phyloP scores from a whole-genome alignment of 2,329 filamentous ascomycete genomes.

The Hypoxylon sp. region DNA sequence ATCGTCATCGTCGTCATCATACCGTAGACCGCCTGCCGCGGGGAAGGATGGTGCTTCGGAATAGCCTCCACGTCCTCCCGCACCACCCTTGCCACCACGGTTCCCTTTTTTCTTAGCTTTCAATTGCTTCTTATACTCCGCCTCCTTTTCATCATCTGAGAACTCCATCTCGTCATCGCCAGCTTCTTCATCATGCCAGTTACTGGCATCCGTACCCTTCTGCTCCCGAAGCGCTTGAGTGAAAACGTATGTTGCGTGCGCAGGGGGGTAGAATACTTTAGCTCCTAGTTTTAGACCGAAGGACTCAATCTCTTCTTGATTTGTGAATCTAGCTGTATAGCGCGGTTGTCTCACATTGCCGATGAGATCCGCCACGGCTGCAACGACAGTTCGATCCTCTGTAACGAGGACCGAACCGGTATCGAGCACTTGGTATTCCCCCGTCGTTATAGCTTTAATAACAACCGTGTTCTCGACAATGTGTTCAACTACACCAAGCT shows the following conservation, averaged over 20 bases:
- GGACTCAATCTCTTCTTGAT: conserved; percentile 75
- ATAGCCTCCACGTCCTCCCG: conserved; percentile 55
- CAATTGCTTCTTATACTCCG: conserved; percentile 78
- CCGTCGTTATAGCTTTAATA: conserved; percentile 82
- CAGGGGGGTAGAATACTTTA: conserved; percentile 83
- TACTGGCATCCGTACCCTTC: conserved; percentile 95
- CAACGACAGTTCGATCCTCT: conserved; percentile 82
- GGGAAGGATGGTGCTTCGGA: conserved; percentile 57
- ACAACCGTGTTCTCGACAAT: conserved; percentile 85
- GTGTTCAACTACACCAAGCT: conserved; percentile 81
- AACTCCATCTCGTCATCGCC: conserved; percentile 91
- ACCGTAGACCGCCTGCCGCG: conserved; percentile 68
- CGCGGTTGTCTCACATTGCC: conserved; percentile 88
- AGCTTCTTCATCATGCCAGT: conserved; percentile 93
- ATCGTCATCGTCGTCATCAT: conserved; percentile 75
- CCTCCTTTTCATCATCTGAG: conserved; percentile 95
- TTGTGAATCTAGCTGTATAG: conserved; percentile 85
- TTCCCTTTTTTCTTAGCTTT: conserved; percentile 74
- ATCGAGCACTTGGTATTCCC: conserved; percentile 88
- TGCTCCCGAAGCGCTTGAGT: conserved; percentile 82
- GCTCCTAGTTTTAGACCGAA: conserved; percentile 77
- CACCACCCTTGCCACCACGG: conserved; percentile 57
- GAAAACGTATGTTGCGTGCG: conserved; percentile 87
- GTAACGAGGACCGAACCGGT: conserved; percentile 86
- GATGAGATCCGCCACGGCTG: conserved; percentile 86